Base-by-base conservation (phyloP, 768 basidiomycete genomes). In the Lactarius vividus region DNA sequence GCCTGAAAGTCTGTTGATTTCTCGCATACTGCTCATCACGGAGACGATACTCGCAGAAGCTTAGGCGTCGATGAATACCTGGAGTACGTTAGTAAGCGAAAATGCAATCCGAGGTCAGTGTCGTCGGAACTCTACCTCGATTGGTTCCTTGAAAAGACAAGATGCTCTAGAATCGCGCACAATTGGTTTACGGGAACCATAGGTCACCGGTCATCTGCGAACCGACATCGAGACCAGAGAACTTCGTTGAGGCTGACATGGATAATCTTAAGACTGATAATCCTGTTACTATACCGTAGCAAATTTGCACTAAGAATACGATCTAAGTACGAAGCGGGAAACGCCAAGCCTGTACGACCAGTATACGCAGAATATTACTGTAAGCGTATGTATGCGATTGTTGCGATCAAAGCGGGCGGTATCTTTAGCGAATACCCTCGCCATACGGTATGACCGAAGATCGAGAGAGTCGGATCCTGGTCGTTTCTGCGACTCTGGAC, bases 401-500 rank as follows among this genome's bases (percentile, higher is more conserved):
- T 52, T 52, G 49, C 49, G 49, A 52, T 52, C 49, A 52, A 52
- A 26, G 13, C 5, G 23, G 23, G 49, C 11, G 49, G 49, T 49
- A 49, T 52, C 23, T 52, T 52, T 52, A 52, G 49, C 49, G 28
- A 20, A 42, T 18, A 44, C 40, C 18, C 40, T 42, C 28, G 29
- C 18, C 59, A n/a, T 46, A 31, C 42, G 20, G 23, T 28, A 65
- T 65, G 64, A 31, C 64, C 13, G 64, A 65, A 39, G 55, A 52
- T 40, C 59, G 28, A 56, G 59, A 57, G 55, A 26, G 61, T 42
- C 65, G 65, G 35, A 74, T 74, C 33, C 65, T 74, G 8, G 68
- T 72, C 40, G 40, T 74, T 61, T 72, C 74, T n/a, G 69, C 73
- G 29, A 65, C 71, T 10, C n/a, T 63, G n/a, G 71, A 73, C 15